Percentiles rank a stretch among this genome's conserved stretches.
Evolutionary conservation across 495 filamentous ascomycete genomes (phyloP).

Genomic region (Podospora didyma): DNA sequence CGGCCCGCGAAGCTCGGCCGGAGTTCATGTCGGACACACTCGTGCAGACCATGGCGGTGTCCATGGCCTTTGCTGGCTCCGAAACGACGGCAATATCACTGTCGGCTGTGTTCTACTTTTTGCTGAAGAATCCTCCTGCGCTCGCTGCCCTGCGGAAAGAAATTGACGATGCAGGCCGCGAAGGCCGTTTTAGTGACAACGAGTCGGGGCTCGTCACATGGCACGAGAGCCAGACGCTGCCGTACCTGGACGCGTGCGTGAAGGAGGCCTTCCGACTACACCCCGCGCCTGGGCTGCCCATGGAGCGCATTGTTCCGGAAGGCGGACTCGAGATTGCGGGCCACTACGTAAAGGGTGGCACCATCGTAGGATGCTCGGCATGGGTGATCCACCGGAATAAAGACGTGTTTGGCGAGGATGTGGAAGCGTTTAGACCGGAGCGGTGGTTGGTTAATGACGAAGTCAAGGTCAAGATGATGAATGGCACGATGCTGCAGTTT

Average conservation of each 20-base stretch:
- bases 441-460: constrained; percentile 53
- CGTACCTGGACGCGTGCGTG: constrained; percentile 64
- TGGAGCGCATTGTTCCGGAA: constrained; percentile 61
- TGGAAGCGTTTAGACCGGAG: constrained; percentile 55
- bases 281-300: constrained; percentile 56
- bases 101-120: constrained; percentile 60
- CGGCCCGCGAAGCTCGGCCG: constrained; percentile 53
- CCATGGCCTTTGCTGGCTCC: constrained; percentile 61
- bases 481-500: constrained; percentile 59
- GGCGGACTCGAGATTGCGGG: constrained; percentile 53
- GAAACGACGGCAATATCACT: constrained; percentile 64
- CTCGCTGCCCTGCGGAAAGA: constrained; percentile 46
- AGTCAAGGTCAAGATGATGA: constrained; percentile 50
- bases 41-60: constrained; percentile 61
- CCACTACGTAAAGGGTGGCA: constrained; percentile 54
- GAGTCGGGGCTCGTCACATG: constrained; percentile 55
- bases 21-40: constrained; percentile 63
- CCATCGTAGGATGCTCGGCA: constrained; percentile 59
- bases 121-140: constrained; percentile 49
- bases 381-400: constrained; percentile 59
- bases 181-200: constrained; percentile 47
- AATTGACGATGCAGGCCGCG: constrained; percentile 46
- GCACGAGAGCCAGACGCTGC: constrained; percentile 53
- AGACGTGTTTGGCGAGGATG: constrained; percentile 57
- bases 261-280: constrained; percentile 67